Conservation (phyloP, 768 basidiomycete genomes). For the Phanerochaete sordida region DNA sequence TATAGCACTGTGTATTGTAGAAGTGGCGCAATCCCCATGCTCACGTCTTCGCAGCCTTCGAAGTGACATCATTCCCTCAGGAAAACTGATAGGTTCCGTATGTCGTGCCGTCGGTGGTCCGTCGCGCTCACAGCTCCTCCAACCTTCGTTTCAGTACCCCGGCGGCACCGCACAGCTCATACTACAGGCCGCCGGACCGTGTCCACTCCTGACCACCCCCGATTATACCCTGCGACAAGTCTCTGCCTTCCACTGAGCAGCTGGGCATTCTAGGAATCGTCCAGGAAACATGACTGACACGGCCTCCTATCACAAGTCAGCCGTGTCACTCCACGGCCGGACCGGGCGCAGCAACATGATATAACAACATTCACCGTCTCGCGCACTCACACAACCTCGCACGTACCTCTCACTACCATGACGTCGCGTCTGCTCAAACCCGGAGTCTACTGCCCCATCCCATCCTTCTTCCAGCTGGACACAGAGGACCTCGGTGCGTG, state of each 20-base stretch:
- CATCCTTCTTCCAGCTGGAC: constrained; percentile 73
- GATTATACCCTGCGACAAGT: not conserved
- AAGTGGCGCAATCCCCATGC: not conserved
- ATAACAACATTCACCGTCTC: constrained; percentile 12
- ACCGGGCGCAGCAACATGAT: not conserved
- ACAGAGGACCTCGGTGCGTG: constrained; percentile 80
- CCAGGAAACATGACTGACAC: not conserved
- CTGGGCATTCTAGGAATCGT: not conserved
- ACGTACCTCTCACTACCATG: not conserved
- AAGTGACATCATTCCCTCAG: not conserved
- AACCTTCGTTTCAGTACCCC: not conserved
- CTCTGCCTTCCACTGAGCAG: not conserved
- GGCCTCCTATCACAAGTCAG: not conserved
- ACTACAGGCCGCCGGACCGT: not conserved
- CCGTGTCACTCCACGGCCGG: not conserved
- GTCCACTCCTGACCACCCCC: not conserved
- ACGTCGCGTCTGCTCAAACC: constrained; percentile 53
- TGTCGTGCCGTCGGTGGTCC: not conserved
- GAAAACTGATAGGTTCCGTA: not conserved
- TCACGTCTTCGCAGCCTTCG: not conserved
- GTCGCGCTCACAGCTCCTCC: not conserved
- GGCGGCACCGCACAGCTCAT: not conserved
- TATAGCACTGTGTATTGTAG: not conserved
- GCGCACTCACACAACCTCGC: not conserved
- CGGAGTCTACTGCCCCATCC: constrained; percentile 84